Evolutionary conservation across 805 yeast species (phyloP).

Genomic region (Starmerella roubikii): DNA sequence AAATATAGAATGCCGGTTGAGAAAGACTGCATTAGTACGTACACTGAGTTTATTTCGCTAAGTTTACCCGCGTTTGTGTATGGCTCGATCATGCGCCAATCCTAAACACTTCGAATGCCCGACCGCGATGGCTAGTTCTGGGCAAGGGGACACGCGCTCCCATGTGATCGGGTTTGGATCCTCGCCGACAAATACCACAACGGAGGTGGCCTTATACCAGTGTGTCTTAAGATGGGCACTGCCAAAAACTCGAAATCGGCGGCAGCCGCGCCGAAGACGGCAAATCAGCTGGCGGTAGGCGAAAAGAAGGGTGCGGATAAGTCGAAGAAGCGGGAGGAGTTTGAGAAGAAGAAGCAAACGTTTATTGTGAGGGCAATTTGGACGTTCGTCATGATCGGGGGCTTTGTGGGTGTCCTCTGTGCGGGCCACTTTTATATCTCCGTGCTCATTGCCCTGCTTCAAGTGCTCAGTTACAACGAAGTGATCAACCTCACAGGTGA

Average conservation of each 20-base stretch:
- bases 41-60: too few relatives aligned
- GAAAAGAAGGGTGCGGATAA: background rate
- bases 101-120: too few relatives aligned
- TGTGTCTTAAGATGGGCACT: background rate
- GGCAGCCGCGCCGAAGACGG: background rate
- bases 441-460: conserved; percentile 53
- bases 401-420: conserved; percentile 54
- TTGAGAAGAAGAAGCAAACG: conserved; percentile 61
- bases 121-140: too few relatives aligned
- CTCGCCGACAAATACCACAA: too few relatives aligned
- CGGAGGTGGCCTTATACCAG: too few relatives aligned
- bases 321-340: conserved; percentile 7
- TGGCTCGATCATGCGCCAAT: too few relatives aligned
- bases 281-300: background rate
- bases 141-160: too few relatives aligned
- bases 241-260: background rate
- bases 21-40: background rate
- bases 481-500: conserved; percentile 75
- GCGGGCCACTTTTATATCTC: conserved; percentile 81
- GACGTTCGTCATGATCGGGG: conserved; percentile 81
- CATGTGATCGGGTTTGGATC: too few relatives aligned
- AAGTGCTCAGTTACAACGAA: conserved; percentile 77
- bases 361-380: conserved; percentile 80
- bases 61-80: too few relatives aligned
- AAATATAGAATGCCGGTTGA: background rate